Evolutionary conservation across 2,329 filamentous ascomycete genomes (phyloP), one percentile per base, ranked within the genome.

Genomic region (Zasmidium angulare): DNA sequence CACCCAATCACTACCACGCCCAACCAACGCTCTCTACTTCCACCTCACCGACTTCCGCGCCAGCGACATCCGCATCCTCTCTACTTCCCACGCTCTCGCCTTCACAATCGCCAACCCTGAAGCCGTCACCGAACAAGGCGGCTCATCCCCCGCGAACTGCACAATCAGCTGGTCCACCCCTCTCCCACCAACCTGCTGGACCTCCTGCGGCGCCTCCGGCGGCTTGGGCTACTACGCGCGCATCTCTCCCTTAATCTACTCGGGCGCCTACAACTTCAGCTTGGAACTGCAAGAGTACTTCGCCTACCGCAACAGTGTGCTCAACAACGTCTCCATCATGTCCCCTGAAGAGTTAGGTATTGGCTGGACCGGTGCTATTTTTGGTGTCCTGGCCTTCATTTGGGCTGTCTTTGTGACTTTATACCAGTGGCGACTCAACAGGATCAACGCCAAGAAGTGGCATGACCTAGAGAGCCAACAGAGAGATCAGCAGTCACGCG

Each of bases 31-130:
- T 20, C 62, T 66, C 26, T 64, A 65, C 62, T 66, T 68, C 64
- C 53, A 53, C 48, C 36, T 66, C 53, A 17, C 21, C 29, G 48
- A 53, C 46, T 58, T 68, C 51, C 24, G n/a, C 23, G 55, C 51
- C 46, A 55, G 36, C 55, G 63, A 65, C 51, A 46, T 57, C 54
- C 55, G 47, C 50, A 50, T 59, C 17, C 56, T 58, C 24, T 51
- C 58, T 7, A 50, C 57, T 19, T 48, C 29, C 40, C 61, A 67
- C 62, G 26, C 19, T 56, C 40, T 68, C 31, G 58, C 31, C 55
- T 68, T 66, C 63, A 63, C 59, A 23, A 57, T 68, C 56, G 61
- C 58, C 57, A 64, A 65, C 56, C 64, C 66, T 3, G 50, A 59
- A 23, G 63, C 62, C 19, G 63, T 63, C 17, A 58, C 46, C 58